phyloP scores from a whole-genome alignment of 495 filamentous ascomycete species.

The Penicillium herquei region DNA sequence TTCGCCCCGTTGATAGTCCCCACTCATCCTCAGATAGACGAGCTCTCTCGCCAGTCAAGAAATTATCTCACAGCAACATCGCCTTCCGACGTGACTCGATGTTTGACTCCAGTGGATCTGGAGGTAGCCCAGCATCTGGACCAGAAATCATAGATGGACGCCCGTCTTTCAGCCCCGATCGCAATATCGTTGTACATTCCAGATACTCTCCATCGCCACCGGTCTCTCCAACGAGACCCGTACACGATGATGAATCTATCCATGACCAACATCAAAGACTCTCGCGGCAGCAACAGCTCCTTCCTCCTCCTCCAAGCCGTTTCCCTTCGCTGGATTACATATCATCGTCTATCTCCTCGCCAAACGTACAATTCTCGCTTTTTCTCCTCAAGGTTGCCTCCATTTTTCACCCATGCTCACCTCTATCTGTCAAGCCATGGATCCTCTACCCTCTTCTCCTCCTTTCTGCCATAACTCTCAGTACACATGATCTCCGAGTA shows the following conservation, averaged over 20 bases:
- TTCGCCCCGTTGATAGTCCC: conserved; percentile 55
- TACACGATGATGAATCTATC: conserved; percentile 23
- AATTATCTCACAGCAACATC: conserved; percentile 18
- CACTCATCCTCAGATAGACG: conserved; percentile 23
- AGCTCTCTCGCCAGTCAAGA: conserved; percentile 34
- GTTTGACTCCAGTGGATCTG: conserved; percentile 28
- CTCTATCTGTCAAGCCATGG: conserved; percentile 56
- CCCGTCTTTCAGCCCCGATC: conserved; percentile 29
- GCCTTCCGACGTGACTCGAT: conserved; percentile 31
- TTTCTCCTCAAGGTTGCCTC: conserved; percentile 58
- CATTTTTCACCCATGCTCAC: conserved; percentile 57
- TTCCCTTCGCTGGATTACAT: conserved; percentile 27
- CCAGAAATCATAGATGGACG: conserved; percentile 20
- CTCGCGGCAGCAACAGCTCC: conserved; percentile 55
- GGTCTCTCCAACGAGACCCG: conserved; percentile 20
- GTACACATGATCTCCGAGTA: conserved; percentile 20
- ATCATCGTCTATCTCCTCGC: conserved; percentile 25
- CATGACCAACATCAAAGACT: conserved; percentile 17
- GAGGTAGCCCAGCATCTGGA: conserved; percentile 18
- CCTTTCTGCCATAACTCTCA: conserved; percentile 55
- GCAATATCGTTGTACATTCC: conserved; percentile 38
- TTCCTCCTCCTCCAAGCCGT: conserved; percentile 41
- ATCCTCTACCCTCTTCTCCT: conserved; percentile 60
- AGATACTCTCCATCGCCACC: conserved; percentile 28
- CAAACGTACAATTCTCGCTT: conserved; percentile 37